phyloP scores from a whole-genome alignment of 2,329 filamentous ascomycete species.

The Plectosphaerella sp. region DNA sequence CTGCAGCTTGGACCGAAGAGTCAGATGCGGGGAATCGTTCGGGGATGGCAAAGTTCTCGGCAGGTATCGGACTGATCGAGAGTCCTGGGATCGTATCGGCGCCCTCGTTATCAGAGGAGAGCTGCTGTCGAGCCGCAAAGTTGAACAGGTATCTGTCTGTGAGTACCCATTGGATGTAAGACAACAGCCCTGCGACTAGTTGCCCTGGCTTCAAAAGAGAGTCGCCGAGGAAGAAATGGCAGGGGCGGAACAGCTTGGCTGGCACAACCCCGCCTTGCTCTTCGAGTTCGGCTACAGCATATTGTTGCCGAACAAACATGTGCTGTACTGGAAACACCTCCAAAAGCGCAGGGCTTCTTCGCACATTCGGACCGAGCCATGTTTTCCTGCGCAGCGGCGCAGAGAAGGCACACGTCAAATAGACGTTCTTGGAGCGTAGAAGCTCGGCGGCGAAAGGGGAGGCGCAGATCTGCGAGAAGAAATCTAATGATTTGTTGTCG shows the following conservation, averaged over 20 bases:
- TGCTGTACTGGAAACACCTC: neutral
- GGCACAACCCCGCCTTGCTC: neutral
- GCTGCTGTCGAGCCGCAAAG: neutral
- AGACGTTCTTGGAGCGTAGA: neutral
- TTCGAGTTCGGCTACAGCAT: neutral
- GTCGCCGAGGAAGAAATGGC: constrained; percentile 5
- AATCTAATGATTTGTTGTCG: neutral
- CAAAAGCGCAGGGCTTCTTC: neutral
- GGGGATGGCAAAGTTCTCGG: neutral
- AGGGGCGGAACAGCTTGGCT: constrained; percentile 1
- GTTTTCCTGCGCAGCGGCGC: neutral
- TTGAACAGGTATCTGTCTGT: neutral
- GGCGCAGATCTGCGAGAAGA: neutral
- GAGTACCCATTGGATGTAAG: neutral
- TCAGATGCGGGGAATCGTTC: neutral
- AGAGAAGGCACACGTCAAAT: constrained; percentile 3
- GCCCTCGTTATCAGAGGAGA: no score
- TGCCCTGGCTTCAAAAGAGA: neutral
- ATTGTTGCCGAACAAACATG: constrained; percentile 6
- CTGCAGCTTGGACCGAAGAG: no score
- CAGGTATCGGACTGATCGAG: neutral
- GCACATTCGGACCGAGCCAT: neutral
- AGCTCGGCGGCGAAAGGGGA: neutral
- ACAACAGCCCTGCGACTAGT: neutral
- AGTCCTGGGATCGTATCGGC: no score